Percentiles rank a stretch among this genome's conserved stretches.
Conservation (phyloP, 768 basidiomycete species). For the Rhizopogon sp. region DNA sequence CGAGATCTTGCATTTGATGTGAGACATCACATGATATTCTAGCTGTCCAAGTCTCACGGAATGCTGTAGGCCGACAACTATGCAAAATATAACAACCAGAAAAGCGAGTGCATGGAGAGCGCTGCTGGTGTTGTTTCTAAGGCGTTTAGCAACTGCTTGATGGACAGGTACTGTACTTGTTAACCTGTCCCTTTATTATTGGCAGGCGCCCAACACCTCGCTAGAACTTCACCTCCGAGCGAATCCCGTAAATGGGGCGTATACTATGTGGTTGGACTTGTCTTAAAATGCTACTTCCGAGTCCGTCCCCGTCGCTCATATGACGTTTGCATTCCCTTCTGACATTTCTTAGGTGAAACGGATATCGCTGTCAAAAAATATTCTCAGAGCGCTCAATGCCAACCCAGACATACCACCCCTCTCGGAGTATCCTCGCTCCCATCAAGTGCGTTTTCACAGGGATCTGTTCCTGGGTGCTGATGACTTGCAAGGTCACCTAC, state of each 20-base stretch:
- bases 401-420: constrained; percentile 83
- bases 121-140: constrained; percentile 83
- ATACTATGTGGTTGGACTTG: constrained; percentile 87
- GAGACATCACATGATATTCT: constrained; percentile 10
- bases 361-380: constrained; percentile 88
- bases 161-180: constrained; percentile 52
- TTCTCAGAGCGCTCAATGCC: constrained; percentile 83
- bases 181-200: not conserved
- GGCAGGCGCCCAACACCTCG: not conserved
- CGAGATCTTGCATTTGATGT: constrained; percentile 86
- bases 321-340: constrained; percentile 1
- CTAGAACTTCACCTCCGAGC: constrained; percentile 60
- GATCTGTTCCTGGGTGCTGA: constrained; percentile 12
- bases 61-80: constrained; percentile 53
- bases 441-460: constrained; percentile 54
- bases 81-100: constrained; percentile 50
- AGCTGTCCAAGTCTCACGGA: not conserved
- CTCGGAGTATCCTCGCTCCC: constrained; percentile 69
- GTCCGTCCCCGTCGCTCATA: constrained; percentile 37
- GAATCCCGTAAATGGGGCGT: constrained; percentile 87
- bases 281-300: constrained; percentile 93
- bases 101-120: constrained; percentile 75
- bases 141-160: constrained; percentile 86
- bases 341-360: constrained; percentile 63
- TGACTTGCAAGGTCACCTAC: constrained; percentile 71